Base-by-base conservation (phyloP, 805 yeast species). In the Sungouiozyma ichnusensis region DNA sequence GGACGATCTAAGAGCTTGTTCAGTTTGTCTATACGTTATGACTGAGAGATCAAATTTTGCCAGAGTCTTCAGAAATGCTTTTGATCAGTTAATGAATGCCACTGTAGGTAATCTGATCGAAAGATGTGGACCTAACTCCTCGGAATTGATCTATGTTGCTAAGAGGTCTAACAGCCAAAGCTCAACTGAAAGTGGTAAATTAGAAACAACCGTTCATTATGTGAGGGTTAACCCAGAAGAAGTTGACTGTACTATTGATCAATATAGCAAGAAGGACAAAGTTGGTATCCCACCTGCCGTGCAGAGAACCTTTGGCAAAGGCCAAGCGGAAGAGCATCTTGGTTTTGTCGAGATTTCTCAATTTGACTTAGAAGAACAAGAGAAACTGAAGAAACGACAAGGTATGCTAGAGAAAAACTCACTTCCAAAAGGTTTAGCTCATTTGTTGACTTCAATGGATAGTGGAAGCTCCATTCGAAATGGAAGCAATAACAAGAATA, bases 21-120 rank as follows among this genome's bases (percentile, higher is more conserved):
- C 83, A 1, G 69, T 76, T n/a, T 74, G 80, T 46, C 58, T 79
- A n/a, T 78, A 76, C 51, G 81, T 77, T 3, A 76, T 79, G 80
- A 70, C 80, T 15, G 84, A 78, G 51, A 65, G 84, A 48, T 74
- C 83, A 1, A 71, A 71, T 46, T 74, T 77, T 58, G 83, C 81
- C 1, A 55, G 76, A 15, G 71, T 72, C 32, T 79, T 77, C 50
- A 66, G 85, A 53, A 83, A 79, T 48, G 76, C 81, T 1, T 79
- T 79, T 61, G 85, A 79, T 52, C 79, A 76, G 50, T 58, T 78
- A 45, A 73, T 77, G 76, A 66, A 69, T 48, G 81, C 82, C 3
- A 78, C 85, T 0, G 68, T 77, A 24, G 79, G 77, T 33, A 77
- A 79, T 48, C 60, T 78, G 50, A 72, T 75, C 37, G 74, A 77